phyloP scores from a whole-genome alignment of 352 stramenopile genomes.

The Hyaloperonospora brassicae region DNA sequence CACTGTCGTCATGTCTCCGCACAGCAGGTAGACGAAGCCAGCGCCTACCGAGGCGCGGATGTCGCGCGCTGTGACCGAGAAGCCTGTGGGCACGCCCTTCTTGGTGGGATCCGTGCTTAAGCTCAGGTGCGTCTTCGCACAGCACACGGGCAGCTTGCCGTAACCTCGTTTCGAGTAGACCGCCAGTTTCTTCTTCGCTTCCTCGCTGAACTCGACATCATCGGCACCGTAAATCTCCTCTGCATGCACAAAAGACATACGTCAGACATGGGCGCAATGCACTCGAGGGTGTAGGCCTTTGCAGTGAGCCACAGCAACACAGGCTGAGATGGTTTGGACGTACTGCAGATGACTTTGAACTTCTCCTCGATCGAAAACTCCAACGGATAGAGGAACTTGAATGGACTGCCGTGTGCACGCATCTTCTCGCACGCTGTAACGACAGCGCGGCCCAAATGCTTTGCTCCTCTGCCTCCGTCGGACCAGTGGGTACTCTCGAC shows the following conservation, averaged over 20 bases:
- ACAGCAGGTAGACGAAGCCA: conserved; percentile 93
- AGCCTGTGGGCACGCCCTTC: conserved; percentile 93
- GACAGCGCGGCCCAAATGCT: conserved; percentile 89
- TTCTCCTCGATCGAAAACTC: conserved; percentile 91
- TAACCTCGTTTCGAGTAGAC: conserved; percentile 83
- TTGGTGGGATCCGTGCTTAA: conserved; percentile 90
- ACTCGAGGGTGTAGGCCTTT: conserved; percentile 1
- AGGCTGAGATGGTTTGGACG: conserved; percentile 57
- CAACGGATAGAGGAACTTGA: conserved; percentile 95
- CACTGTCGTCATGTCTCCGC: conserved; percentile 98
- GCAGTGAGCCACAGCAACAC: neutral
- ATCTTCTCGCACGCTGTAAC: conserved; percentile 83
- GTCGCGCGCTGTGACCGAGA: conserved; percentile 92
- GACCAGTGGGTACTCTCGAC: conserved; percentile 90
- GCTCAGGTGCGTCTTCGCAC: conserved; percentile 98
- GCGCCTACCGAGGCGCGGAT: conserved; percentile 93
- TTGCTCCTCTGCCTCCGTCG: conserved; percentile 79
- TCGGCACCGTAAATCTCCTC: conserved; percentile 95
- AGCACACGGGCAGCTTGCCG: conserved; percentile 89
- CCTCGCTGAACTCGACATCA: conserved; percentile 91
- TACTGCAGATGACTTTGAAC: conserved; percentile 93
- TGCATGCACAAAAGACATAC: conserved; percentile 14
- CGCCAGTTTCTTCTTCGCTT: conserved; percentile 90
- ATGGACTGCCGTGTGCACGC: conserved; percentile 65
- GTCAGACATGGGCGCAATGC: conserved; percentile 4